Evolutionary conservation across 176 grass and related monocot genomes (phyloP).

Genomic region (Aegilops speltoides): DNA sequence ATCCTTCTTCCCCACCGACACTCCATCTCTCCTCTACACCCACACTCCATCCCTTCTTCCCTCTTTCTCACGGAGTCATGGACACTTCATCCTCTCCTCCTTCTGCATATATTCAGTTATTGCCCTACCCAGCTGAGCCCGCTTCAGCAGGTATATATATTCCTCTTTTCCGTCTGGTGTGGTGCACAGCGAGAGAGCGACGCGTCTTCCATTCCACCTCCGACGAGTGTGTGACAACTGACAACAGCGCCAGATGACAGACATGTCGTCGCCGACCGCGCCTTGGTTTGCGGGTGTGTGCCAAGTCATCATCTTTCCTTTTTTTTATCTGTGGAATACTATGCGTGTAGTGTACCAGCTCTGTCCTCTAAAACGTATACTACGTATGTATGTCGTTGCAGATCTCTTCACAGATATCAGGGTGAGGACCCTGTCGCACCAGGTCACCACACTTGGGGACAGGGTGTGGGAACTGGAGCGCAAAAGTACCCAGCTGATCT

Average conservation of each 20-base stretch:
- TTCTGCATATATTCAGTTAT: not conserved
- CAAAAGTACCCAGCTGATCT: not conserved
- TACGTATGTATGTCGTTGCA: not conserved
- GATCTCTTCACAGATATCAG: slow-evolving; percentile 20
- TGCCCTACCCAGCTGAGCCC: too few species aligned
- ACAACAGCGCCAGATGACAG: not conserved
- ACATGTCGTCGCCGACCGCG: not conserved
- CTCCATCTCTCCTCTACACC: not conserved
- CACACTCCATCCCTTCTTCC: slow-evolving; percentile 1
- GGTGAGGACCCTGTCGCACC: slow-evolving; percentile 7
- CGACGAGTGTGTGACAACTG: not conserved
- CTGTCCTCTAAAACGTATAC: not conserved
- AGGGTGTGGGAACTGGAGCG: slow-evolving; percentile 12
- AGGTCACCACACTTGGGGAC: slow-evolving; percentile 14
- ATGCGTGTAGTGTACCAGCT: not conserved
- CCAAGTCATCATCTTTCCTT: not conserved
- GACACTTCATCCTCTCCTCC: not conserved
- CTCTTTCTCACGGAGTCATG: not conserved
- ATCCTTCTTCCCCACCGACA: not conserved
- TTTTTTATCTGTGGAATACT: not conserved
- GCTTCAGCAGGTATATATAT: not conserved
- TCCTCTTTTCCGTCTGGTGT: not conserved
- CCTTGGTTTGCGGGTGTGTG: slow-evolving; percentile 20
- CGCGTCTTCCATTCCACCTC: not conserved
- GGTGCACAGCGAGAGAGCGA: not conserved